Percentiles rank a stretch among this genome's conserved stretches.
phyloP scores from a whole-genome alignment of 176 grass and related monocot genomes.

The Leersia perrieri region DNA sequence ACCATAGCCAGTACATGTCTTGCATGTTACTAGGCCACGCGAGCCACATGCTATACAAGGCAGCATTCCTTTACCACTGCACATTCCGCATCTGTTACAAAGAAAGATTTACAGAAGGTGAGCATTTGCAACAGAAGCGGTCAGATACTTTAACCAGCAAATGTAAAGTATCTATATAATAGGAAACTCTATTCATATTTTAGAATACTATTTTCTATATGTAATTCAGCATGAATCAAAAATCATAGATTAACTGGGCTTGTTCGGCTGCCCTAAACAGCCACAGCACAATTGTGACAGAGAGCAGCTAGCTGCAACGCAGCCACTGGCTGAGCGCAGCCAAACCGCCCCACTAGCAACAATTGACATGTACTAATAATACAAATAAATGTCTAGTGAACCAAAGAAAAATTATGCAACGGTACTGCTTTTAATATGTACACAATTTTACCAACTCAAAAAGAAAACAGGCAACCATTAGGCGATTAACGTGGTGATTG shows the following conservation, averaged over 20 bases:
- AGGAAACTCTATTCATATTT: neutral
- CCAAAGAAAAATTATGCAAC: neutral
- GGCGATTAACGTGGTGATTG: neutral
- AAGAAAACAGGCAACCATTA: neutral
- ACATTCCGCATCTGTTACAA: conserved; percentile 79
- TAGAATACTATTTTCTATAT: conserved; percentile 10
- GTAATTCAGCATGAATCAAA: neutral
- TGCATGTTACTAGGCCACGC: conserved; percentile 67
- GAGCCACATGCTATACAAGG: conserved; percentile 75
- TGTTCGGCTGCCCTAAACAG: no score
- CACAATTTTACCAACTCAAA: neutral
- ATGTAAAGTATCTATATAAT: neutral
- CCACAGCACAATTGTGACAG: no score
- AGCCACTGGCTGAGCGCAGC: no score
- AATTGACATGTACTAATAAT: neutral
- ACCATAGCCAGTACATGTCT: conserved; percentile 70
- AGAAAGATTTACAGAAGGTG: conserved; percentile 8
- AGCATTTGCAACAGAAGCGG: neutral
- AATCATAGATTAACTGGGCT: neutral
- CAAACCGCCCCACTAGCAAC: no score
- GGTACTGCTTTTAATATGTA: neutral
- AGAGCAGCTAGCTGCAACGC: no score
- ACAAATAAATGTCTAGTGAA: neutral
- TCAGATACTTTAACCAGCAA: neutral
- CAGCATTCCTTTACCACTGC: conserved; percentile 73